Base-by-base conservation (phyloP, 2,329 filamentous ascomycete species). In the Epichloe aotearoae region DNA sequence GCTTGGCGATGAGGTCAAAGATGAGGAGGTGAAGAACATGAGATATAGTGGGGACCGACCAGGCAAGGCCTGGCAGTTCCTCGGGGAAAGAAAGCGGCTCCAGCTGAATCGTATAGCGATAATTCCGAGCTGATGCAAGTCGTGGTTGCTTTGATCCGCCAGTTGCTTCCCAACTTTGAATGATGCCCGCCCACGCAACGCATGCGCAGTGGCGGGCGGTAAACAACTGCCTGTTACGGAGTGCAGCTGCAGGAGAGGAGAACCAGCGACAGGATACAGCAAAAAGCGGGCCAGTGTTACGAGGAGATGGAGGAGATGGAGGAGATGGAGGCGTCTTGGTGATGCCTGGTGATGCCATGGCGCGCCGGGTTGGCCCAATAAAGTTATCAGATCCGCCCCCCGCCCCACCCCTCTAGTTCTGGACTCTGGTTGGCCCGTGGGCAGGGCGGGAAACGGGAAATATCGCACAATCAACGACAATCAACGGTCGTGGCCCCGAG, bases 321-420 rank as follows among this genome's bases (percentile, higher is more conserved):
- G 23, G 7, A 26, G 26, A 8, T 8, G 26, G 6, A 26, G 26
- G 26, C 26, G 26, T 26, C 26, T 19, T 19, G 19, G 19, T 19
- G 19, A 19, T 19, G 19, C 19, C 19, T 8, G 26, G 26, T 26
- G 26, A 26, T 26, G 23, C 23, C 26, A 26, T 26, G 26, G 39
- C 23, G 36, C 19, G 19, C 23, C 43, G 15, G 26, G 23, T 23
- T 15, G 46, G 36, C 33, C 43, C 52, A 56, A 51, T 53, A 54
- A 53, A 54, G 55, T 59, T 59, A 59, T 59, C 57, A 52, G 57
- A 59, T 59, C 57, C 56, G 56, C 34, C 20, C 17, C 34, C 12
- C 23, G 5, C 23, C 38, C 10, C 26, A 7, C 5, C 6, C 7
- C 7, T 4, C 26, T 8, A 30, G 26, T 30, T 30, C 26, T 30